These are phyloP conservation scores for Pythium utonaiense DNA, from an alignment of 352 stramenopile genomes.

Conservation along the genomic window DNA sequence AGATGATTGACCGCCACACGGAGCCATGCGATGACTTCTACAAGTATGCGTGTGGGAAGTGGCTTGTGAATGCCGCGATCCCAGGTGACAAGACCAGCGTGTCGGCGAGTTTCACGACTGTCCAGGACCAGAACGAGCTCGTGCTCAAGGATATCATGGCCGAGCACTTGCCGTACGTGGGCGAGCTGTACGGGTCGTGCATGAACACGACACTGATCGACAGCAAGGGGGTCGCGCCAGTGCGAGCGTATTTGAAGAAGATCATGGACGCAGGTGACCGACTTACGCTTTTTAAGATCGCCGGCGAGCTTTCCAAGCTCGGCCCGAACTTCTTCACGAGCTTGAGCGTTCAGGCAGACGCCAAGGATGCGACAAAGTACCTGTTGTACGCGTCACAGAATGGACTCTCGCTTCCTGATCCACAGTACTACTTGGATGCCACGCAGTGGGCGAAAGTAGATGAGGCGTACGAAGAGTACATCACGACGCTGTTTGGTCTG, in stretches of 20 bases:
- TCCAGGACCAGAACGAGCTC: constrained; percentile 34
- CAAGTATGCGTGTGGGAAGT: constrained; percentile 37
- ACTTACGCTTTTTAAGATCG: constrained; percentile 42
- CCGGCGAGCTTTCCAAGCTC: constrained; percentile 45
- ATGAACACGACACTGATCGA: constrained; percentile 44
- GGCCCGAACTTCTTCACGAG: constrained; percentile 80
- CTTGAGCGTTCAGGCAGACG: constrained; percentile 69
- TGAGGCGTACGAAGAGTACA: constrained; percentile 66
- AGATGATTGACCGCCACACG: constrained; percentile 28
- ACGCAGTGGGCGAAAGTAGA: constrained; percentile 74
- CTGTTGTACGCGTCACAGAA: constrained; percentile 80
- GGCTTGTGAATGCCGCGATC: constrained; percentile 30
- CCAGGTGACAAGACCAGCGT: constrained; percentile 24
- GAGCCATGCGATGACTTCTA: constrained; percentile 42
- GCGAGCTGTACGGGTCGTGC: constrained; percentile 37
- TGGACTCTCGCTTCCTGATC: constrained; percentile 86
- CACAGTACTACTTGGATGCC: constrained; percentile 91
- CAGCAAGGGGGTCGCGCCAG: constrained; percentile 31
- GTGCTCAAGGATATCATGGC: constrained; percentile 34
- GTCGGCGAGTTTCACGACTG: constrained; percentile 27
- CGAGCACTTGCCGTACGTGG: constrained; percentile 33
- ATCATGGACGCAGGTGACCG: constrained; percentile 37
- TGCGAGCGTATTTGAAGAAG: constrained; percentile 29
- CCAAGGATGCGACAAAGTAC: constrained; percentile 80
- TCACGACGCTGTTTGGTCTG: constrained; percentile 76